Base-by-base conservation (phyloP, 73 alveolate species). In the Breviolum minutum region DNA sequence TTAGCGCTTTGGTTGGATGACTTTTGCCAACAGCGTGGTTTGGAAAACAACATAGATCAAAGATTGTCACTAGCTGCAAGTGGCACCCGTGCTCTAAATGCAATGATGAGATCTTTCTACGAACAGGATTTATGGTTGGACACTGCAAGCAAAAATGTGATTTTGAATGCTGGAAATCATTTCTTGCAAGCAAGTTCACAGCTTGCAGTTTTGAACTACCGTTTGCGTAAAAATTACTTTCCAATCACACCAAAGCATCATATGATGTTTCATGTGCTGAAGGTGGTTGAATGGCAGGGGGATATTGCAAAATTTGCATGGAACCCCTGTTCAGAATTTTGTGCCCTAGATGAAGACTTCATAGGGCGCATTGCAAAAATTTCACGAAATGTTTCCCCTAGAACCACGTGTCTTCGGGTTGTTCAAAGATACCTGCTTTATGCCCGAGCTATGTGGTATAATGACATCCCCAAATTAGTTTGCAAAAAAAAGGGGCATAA, bases 271-370 rank as follows among this genome's bases (percentile, higher is more conserved):
- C 82, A 73, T 73, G 82, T 73, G 40, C 10, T 73, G 40, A 73
- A 73, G 32, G 29, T 73, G 26, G 29, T 73, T 16, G 40, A 73
- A 10, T 73, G 82, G 82, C 82, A 73, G 82, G 82, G 40, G 19
- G 82, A 73, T 20, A 24, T 20, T 20, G 12, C 40, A 10, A 8
- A 10, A 8, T 73, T 73, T 73, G 26, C 82, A 8, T 24, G 7
- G 11, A 73, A 73, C 82, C 82, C 82, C 10, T 11, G 12, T 13
- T 73, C 82, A 20, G 82, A 73, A 73, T 73, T 73, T 73, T 73
- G 82, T 30, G 82, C 82, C 11, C 22, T 73, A 20, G 82, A 73
- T 73, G 82, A 73, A 73, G 82, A 73, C 82, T 73, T 73, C 22
- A 24, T 73, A 16, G 82, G 82, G 40, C 19, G 40, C 11, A 12